Base-by-base conservation (phyloP, 2,329 filamentous ascomycete species). In the Iodosphaeria phyllophila region DNA sequence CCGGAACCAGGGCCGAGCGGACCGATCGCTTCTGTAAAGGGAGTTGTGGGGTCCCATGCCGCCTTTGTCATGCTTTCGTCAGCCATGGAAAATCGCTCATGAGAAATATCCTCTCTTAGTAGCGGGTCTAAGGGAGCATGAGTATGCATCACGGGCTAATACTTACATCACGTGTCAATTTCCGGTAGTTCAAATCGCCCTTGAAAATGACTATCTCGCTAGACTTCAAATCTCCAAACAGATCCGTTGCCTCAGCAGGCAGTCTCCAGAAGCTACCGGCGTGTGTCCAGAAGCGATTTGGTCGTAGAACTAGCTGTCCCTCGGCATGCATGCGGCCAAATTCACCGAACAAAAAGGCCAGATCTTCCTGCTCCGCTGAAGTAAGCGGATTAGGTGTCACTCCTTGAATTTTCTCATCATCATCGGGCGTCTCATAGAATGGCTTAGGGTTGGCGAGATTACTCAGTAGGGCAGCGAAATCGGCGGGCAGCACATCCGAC, bases 131-230 rank as follows among this genome's bases (percentile, higher is more conserved):
- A 5, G 6, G 22, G 5, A 9, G 31, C 10, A 15, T 22, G 17
- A 18, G 5, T 5, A 5, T 6, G 7, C 9, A 11, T 16, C 13
- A 24, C 8, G 4, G 4, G 11, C 10, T 11, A n/a, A 6, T 12
- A 57, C 74, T 56, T 54, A 86, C 82, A 58, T 98, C 89, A 24
- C 70, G 77, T 16, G 76, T 83, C 35, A 98, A 50, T 50, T 98
- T 98, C 32, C 89, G 64, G 50, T 95, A 98, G 54, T 98, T 98
- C 37, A 98, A 48, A 45, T 98, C 89, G 3, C 89, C 89, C 58
- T 98, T 98, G 60, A 95, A 95, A 28, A 98, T 71, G 8, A 92
- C 80, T 11, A 98, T 58, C 47, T 92, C 79, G 35, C 77, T 79
- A 32, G 69, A 54, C 55, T 83, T 74, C 28, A 98, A 52, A 42